phyloP scores from a whole-genome alignment of 441 rosid species.

The Macaranga tanarius region DNA sequence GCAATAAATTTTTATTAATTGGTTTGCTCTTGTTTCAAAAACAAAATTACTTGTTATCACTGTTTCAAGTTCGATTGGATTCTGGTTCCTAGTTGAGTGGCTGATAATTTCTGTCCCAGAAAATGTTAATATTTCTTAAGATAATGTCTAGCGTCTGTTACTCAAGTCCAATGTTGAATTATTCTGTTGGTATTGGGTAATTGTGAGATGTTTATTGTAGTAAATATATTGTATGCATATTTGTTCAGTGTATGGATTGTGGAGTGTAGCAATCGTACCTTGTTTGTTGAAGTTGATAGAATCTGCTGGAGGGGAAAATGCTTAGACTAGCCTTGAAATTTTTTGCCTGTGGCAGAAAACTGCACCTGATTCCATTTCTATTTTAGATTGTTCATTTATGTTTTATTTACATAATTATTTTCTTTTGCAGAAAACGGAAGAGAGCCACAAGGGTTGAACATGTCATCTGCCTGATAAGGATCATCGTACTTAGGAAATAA shows the following conservation, averaged over 20 bases:
- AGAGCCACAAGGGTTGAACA: slow-evolving; percentile 23
- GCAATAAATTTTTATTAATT: neutral
- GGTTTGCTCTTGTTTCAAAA: neutral
- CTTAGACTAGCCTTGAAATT: neutral
- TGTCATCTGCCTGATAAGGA: neutral
- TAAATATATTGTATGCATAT: too few relatives aligned
- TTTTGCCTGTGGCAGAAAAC: too few relatives aligned
- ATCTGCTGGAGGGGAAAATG: neutral
- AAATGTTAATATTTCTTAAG: too few relatives aligned
- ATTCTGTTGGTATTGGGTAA: neutral
- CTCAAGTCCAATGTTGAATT: neutral
- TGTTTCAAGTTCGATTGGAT: neutral
- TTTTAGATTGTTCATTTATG: neutral
- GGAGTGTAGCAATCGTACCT: neutral
- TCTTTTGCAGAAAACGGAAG: slow-evolving; percentile 29
- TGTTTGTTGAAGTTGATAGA: neutral
- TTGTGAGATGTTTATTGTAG: neutral
- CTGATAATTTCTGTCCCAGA: neutral
- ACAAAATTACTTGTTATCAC: neutral
- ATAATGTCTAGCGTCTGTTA: neutral
- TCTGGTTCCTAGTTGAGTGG: neutral
- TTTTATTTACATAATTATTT: neutral
- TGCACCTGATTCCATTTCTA: neutral
- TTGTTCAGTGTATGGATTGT: neutral
- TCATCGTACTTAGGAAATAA: slow-evolving; percentile 1